Evolutionary conservation across 176 grass and related monocot species (phyloP).

Genomic region (Juncus effusus): DNA sequence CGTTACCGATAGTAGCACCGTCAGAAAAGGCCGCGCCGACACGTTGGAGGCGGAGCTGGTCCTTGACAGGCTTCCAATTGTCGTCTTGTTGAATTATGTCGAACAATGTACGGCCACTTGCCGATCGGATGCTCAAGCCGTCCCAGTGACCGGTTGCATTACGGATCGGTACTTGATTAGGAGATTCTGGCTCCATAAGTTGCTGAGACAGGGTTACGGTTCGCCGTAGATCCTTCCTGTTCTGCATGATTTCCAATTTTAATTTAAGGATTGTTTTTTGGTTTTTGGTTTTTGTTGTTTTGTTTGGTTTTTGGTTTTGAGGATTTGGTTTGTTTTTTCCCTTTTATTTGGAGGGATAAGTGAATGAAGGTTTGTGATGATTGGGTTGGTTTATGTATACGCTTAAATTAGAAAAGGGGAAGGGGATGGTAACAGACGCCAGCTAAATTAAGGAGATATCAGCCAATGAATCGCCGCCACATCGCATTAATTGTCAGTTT

Average conservation of each 20-base stretch:
- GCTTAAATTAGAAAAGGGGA: no score
- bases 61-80: constrained; percentile 61
- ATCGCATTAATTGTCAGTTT: no score
- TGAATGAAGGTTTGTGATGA: no score
- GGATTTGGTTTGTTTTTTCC: no score
- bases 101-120: constrained; percentile 9
- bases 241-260: constrained; percentile 18
- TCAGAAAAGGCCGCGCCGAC: not conserved
- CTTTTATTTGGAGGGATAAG: no score
- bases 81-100: constrained; percentile 31
- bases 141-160: constrained; percentile 30
- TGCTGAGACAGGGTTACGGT: constrained; percentile 73
- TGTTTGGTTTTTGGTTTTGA: no score
- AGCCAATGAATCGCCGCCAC: no score
- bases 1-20: not conserved
- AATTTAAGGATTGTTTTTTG: not conserved
- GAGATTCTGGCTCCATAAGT: constrained; percentile 36
- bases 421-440: no score
- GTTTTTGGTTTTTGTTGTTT: no score
- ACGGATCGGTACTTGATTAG: constrained; percentile 33
- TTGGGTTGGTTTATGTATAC: no score
- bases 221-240: constrained; percentile 45
- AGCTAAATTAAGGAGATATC: no score
- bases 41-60: constrained; percentile 45
- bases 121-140: constrained; percentile 23